Evolutionary conservation across 2,329 filamentous ascomycete genomes (phyloP).

Genomic region (Fusarium sp.): DNA sequence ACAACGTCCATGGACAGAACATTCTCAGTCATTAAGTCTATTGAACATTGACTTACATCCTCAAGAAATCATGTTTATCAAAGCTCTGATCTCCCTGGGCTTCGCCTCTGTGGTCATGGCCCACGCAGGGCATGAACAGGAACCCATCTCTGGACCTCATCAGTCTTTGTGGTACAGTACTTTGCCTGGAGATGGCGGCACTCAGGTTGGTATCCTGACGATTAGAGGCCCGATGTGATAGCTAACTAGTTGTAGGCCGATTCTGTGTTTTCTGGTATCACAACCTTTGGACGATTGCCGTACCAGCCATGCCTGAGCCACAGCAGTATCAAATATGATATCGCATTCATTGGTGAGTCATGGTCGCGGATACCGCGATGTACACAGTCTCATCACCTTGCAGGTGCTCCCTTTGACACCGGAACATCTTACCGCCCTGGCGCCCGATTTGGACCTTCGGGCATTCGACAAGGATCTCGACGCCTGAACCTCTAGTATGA

Average conservation of each 20-base stretch:
- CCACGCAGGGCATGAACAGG: conserved; percentile 72
- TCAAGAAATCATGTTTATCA: conserved; percentile 43
- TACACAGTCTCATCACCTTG: not conserved
- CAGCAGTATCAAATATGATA: conserved; percentile 79
- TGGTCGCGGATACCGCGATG: conserved; percentile 16
- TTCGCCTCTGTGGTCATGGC: conserved; percentile 65
- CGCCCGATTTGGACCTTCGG: conserved; percentile 85
- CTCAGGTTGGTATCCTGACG: conserved; percentile 65
- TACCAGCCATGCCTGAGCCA: conserved; percentile 83
- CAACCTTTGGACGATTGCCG: conserved; percentile 83
- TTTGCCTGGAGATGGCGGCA: conserved; percentile 85
- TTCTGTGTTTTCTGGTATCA: conserved; percentile 89
- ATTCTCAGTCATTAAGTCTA: not conserved
- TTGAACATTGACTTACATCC: not conserved
- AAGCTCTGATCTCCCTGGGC: conserved; percentile 50
- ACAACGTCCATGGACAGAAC: not conserved
- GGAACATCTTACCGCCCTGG: conserved; percentile 88
- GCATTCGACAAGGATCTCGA: conserved; percentile 87
- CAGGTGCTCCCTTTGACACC: conserved; percentile 86
- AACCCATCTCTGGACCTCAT: conserved; percentile 74
- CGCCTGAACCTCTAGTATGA: conserved; percentile 88
- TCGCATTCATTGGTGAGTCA: conserved; percentile 80
- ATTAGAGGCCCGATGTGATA: not conserved
- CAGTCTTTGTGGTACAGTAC: conserved; percentile 85
- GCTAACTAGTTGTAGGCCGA: conserved; percentile 69